Evolutionary conservation across 2,329 filamentous ascomycete genomes (phyloP).

Genomic region (Xylariaceae sp.): DNA sequence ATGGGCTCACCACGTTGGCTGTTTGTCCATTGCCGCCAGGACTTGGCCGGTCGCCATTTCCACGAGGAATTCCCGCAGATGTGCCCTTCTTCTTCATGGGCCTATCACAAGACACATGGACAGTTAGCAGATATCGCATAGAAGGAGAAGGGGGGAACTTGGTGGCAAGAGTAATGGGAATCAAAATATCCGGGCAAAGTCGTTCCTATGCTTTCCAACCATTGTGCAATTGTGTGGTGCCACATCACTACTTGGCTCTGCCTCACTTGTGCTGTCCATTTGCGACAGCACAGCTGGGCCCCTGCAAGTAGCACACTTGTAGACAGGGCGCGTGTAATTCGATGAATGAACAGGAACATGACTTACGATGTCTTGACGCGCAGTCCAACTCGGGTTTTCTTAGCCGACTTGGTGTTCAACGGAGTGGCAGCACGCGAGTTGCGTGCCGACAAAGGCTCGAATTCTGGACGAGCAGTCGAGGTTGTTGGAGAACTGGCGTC

Average conservation of each 20-base stretch:
- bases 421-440: slow-evolving; percentile 59
- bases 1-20: slow-evolving; percentile 48
- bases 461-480: slow-evolving; percentile 44
- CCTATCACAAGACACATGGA: slow-evolving; percentile 38
- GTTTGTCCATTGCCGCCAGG: slow-evolving; percentile 53
- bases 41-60: slow-evolving; percentile 58
- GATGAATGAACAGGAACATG: slow-evolving; percentile 12
- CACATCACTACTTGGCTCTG: slow-evolving; percentile 32
- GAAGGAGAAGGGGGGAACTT: background rate
- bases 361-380: slow-evolving; percentile 68
- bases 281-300: slow-evolving; percentile 27
- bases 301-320: slow-evolving; percentile 27
- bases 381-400: slow-evolving; percentile 56
- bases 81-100: slow-evolving; percentile 72
- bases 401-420: slow-evolving; percentile 48
- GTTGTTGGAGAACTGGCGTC: slow-evolving; percentile 48
- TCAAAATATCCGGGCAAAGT: slow-evolving; percentile 12
- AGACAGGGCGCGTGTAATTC: slow-evolving; percentile 12
- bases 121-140: slow-evolving; percentile 21
- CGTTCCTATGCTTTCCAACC: slow-evolving; percentile 21
- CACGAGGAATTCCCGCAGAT: slow-evolving; percentile 62
- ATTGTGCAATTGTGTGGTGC: slow-evolving; percentile 31
- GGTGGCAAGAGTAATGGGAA: slow-evolving; percentile 12
- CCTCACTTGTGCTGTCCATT: slow-evolving; percentile 15
- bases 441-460: slow-evolving; percentile 41